Evolutionary conservation across 1,284 basidiomycete species (phyloP).

Genomic region (Sanghuangporus baumii): DNA sequence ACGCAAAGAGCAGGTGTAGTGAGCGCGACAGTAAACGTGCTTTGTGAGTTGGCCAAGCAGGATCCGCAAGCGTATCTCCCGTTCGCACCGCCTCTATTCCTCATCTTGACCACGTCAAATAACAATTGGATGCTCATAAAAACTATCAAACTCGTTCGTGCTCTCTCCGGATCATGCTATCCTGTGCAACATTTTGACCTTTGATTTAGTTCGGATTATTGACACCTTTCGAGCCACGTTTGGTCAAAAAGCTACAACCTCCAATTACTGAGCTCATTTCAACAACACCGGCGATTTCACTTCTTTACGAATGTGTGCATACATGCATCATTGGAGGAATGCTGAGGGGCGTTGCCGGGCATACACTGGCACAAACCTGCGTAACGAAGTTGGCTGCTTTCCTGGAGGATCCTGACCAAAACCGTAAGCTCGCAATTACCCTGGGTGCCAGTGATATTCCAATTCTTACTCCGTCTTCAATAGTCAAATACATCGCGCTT

Average conservation of each 20-base stretch:
- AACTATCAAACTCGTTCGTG: constrained; percentile 79
- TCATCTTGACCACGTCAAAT: constrained; percentile 87
- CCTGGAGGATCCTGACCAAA: constrained; percentile 91
- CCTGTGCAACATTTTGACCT: constrained; percentile 84
- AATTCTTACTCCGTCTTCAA: background rate
- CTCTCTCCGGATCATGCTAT: constrained; percentile 1
- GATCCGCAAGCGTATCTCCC: constrained; percentile 77
- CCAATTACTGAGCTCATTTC: constrained; percentile 94
- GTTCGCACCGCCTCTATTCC: constrained; percentile 90
- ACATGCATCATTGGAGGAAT: constrained; percentile 98
- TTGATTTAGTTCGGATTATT: constrained; percentile 81
- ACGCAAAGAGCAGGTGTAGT: constrained; percentile 63
- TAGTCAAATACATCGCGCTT: constrained; percentile 95
- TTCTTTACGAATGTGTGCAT: constrained; percentile 97
- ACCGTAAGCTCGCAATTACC: constrained; percentile 48
- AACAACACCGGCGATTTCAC: constrained; percentile 91
- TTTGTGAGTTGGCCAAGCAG: constrained; percentile 86
- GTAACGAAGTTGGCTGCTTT: constrained; percentile 93
- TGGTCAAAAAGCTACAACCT: constrained; percentile 90
- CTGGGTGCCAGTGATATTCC: background rate
- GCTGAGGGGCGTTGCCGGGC: constrained; percentile 78
- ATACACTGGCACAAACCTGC: constrained; percentile 81
- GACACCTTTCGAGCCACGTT: constrained; percentile 86
- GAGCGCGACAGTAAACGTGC: constrained; percentile 87
- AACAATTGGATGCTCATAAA: constrained; percentile 99